Conservation (phyloP, 73 alveolate species). For the Symbiodinium natans region DNA sequence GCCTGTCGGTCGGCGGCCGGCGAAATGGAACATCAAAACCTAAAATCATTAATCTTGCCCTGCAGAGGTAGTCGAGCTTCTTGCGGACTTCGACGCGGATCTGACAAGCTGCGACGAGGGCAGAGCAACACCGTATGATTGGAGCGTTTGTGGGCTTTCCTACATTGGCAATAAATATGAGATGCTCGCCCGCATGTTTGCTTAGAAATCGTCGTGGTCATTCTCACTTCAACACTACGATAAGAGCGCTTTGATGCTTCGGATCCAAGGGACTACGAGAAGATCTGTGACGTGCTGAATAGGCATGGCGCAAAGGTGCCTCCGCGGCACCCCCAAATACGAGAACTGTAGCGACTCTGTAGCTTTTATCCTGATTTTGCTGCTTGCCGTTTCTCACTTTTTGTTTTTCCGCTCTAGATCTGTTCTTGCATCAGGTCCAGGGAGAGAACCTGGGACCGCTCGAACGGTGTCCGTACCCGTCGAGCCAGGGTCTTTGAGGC, state of each 20-base stretch:
- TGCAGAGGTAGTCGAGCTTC: constrained; percentile 31
- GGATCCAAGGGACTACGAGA: constrained; percentile 27
- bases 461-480: constrained; percentile 65
- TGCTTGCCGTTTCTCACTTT: not conserved
- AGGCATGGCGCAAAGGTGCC: constrained; percentile 9
- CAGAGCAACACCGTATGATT: constrained; percentile 48
- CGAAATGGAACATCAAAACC: not conserved
- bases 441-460: constrained; percentile 48
- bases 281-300: not conserved
- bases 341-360: too few relatives aligned
- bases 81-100: constrained; percentile 27
- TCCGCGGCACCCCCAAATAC: too few relatives aligned
- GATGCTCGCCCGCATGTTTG: not conserved
- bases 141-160: constrained; percentile 23
- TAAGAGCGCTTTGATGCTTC: not conserved
- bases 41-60: too few relatives aligned
- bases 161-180: constrained; percentile 14
- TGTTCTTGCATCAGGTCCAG: constrained; percentile 2
- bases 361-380: not conserved
- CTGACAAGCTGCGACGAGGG: constrained; percentile 37
- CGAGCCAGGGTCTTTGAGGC: not conserved
- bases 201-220: not conserved
- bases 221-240: not conserved
- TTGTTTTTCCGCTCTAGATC: not conserved
- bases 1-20: not conserved